Base-by-base conservation (phyloP, 2,329 filamentous ascomycete genomes). In the Colletotrichum graminicola region DNA sequence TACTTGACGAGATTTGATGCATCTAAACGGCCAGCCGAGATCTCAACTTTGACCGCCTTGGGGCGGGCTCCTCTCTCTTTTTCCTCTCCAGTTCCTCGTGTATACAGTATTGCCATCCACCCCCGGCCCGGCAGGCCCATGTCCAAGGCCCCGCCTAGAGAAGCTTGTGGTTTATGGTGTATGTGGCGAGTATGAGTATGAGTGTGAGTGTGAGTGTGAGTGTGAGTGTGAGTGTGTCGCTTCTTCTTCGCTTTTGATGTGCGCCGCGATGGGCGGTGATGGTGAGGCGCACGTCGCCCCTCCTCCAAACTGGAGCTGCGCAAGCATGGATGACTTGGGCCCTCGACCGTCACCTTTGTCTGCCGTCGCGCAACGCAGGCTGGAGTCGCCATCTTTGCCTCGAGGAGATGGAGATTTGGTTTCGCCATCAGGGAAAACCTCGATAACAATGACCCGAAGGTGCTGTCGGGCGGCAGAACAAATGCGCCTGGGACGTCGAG, bases 1-100 rank as follows among this genome's bases (percentile, higher is more conserved):
- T 29, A 41, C 52, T 69, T 55, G 61, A 60, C 69, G 69, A 72
- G 59, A 72, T 72, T 72, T 72, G 69, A 72, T 64, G 69, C 60
- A 72, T 55, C 59, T 55, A 34, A 51, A 45, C 47, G 26, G 60
- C 45, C 47, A 67, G 64, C 34, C 61, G 23, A 71, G 67, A 66
- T 66, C 54, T 70, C 36, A 52, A 65, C 51, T 61, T 39, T 66
- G 63, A 66, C 63, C 63, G 63, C 54, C 54, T 66, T 59, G 41
- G 8, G 7, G 39, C 43, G 23, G 7, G 41, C 43, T 34, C 41
- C 36, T 43, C 23, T 32, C 47, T 29, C 16, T 39, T n/a, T 23
- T 45, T 41, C 18, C 41, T 63, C 36, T 11, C 23, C 45, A 29
- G 34, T 12, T 11, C 23, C 59, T 10, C n/a, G n/a, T n/a, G n/a